These are phyloP conservation scores for Vitis hybrid DNA, from an alignment of 177 flowering plant genomes.

Conservation along the genomic window DNA sequence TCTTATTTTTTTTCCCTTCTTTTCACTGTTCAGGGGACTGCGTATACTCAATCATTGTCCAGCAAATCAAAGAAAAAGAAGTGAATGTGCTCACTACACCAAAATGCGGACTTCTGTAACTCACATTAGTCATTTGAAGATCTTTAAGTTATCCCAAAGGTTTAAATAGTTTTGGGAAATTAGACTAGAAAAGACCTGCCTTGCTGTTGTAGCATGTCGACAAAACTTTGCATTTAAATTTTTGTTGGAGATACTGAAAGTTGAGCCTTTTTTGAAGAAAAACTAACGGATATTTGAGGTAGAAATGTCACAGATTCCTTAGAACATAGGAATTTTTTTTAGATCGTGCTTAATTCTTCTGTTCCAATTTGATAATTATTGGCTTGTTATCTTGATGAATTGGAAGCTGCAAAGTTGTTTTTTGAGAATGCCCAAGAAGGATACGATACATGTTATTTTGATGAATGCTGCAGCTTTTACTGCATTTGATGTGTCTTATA, in stretches of 20 bases:
- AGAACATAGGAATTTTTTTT: not conserved
- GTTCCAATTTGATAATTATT: not conserved
- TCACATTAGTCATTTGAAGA: slow-evolving; percentile 14
- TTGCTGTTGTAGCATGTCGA: slow-evolving; percentile 32
- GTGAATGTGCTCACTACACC: slow-evolving; percentile 26
- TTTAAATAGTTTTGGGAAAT: slow-evolving; percentile 6
- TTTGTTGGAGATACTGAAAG: slow-evolving; percentile 11
- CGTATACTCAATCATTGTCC: slow-evolving; percentile 62
- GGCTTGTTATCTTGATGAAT: not conserved
- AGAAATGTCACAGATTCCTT: slow-evolving; percentile 17
- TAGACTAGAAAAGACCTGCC: slow-evolving; percentile 15
- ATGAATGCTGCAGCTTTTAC: too few species aligned
- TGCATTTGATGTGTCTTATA: too few species aligned
- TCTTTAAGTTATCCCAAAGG: slow-evolving; percentile 2
- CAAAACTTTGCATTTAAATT: slow-evolving; percentile 10
- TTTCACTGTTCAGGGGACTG: slow-evolving; percentile 69
- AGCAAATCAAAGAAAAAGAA: slow-evolving; percentile 89
- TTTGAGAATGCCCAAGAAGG: not conserved
- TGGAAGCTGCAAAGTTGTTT: not conserved
- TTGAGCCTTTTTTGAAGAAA: slow-evolving; percentile 15
- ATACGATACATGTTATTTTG: too few species aligned
- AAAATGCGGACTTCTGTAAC: slow-evolving; percentile 26
- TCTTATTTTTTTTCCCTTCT: not conserved
- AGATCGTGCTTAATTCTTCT: not conserved
- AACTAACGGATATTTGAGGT: slow-evolving; percentile 19